Evolutionary conservation across 1,139 yeast genomes (phyloP), one percentile per base, ranked within the genome.

Genomic region (Yamadazyma mexicana): DNA sequence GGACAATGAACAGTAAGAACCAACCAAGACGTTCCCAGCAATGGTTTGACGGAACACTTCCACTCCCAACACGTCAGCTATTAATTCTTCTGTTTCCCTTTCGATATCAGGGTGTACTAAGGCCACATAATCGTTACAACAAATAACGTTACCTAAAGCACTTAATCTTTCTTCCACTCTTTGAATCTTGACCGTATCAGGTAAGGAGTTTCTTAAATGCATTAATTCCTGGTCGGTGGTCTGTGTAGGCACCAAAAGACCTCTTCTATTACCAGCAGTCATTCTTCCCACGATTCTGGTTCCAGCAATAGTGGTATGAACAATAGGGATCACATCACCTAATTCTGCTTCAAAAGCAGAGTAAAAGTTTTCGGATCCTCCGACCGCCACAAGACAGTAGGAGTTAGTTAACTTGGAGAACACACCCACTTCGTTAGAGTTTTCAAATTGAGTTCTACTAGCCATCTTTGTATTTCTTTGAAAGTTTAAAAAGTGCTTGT

Each of bases 21-120:
- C 99, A 43, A 94, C 98, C 48, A 94, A 77, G 38, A 94, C 98
- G 63, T 94, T 92, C 49, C 97, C 98, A 15, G 98, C 97, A 53
- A 94, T 91, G 39, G 98, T 94, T 69, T 92, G 98, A 71, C 98
- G 84, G 79, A 94, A 94, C 32, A 94, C 99, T 68, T 94, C 99
- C 39, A 94, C 99, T 44, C 98, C 98, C 47, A 94, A 76, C n/a
- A 91, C 96, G 66, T 94, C 99, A 35, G 98, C 96, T 60, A 94
- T 94, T 56, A 94, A 75, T 69, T 94, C 99, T 71, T 94, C 99
- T 39, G 98, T 94, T 68, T 94, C 99, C 62, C 98, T 83, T 73
- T 94, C 98, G 51, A 94, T 88, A 70, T 94, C 99, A 39, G 99
- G 99, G 66, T 94, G 99, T 38, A 94, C 98, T 49, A 94, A 76